These are phyloP conservation scores for Fraxinus pennsylvanica DNA, from an alignment of 257 asterid genomes.

Conservation along the genomic window DNA sequence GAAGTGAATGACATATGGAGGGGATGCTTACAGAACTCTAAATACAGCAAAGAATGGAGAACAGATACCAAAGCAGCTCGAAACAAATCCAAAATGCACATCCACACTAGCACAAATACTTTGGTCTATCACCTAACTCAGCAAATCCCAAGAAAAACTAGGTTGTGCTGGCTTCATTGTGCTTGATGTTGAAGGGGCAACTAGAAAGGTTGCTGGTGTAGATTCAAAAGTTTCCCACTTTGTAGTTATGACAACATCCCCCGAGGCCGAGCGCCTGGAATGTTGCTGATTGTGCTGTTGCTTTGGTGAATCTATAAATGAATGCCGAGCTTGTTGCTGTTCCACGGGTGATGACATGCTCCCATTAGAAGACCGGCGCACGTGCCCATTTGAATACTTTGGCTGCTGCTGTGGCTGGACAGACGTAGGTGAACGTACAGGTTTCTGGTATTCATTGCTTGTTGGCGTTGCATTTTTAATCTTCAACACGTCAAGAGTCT, in stretches of 20 bases:
- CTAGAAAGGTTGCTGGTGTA: conserved; percentile 37
- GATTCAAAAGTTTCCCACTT: conserved; percentile 95
- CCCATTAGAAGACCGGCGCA: conserved; percentile 24
- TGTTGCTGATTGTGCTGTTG: conserved; percentile 26
- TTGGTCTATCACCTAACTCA: conserved; percentile 36
- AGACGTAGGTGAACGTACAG: conserved; percentile 8
- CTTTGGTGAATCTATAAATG: conserved; percentile 35
- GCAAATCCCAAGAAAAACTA: conserved; percentile 72
- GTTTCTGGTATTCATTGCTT: conserved; percentile 20
- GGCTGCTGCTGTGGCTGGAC: conserved; percentile 20
- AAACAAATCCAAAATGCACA: conserved; percentile 34
- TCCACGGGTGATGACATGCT: conserved; percentile 30
- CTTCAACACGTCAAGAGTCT: conserved; percentile 75
- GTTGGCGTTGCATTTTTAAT: conserved; percentile 49
- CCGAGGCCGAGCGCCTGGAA: conserved; percentile 51
- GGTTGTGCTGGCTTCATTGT: conserved; percentile 44
- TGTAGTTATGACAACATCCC: conserved; percentile 78
- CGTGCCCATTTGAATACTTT: conserved; percentile 30
- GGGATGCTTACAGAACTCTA: conserved; percentile 52
- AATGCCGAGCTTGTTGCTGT: conserved; percentile 33
- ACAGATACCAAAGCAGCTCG: conserved; percentile 40
- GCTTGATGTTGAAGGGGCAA: conserved; percentile 30
- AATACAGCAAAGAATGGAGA: conserved; percentile 67
- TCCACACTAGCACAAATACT: conserved; percentile 32
- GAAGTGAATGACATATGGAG: conserved; percentile 33